phyloP scores from a whole-genome alignment of 352 stramenopile species.

The Blastocystis sp. region DNA sequence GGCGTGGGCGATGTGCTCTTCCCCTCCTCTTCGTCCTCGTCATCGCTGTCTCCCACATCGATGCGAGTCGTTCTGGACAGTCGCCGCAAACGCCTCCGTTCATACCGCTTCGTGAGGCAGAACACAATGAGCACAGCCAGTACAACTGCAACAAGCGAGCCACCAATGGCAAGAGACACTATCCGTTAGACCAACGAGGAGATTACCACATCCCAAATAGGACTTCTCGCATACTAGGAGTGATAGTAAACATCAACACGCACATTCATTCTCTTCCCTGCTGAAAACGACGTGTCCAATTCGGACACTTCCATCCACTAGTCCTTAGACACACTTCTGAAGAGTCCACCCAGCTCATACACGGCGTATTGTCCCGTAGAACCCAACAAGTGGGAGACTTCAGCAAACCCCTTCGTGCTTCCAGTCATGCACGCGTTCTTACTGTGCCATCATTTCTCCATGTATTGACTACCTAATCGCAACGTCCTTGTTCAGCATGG shows the following conservation, averaged over 20 bases:
- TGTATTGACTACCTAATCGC: not conserved
- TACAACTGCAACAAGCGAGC: no score
- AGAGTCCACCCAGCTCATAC: not conserved
- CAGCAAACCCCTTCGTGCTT: not conserved
- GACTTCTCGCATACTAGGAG: conserved; percentile 39
- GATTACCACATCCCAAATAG: not conserved
- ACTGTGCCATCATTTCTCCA: not conserved
- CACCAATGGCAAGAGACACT: no score
- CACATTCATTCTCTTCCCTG: not conserved
- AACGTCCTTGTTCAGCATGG: not conserved
- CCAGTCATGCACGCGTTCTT: not conserved
- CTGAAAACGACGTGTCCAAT: conserved; percentile 21
- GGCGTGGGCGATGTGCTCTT: no score
- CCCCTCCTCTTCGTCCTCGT: no score
- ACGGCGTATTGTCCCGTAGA: conserved; percentile 2
- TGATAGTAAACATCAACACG: not conserved
- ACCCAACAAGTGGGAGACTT: not conserved
- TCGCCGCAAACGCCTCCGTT: no score
- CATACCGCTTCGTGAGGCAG: no score
- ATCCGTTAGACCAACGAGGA: no score
- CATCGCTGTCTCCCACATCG: no score
- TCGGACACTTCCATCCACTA: conserved; percentile 7
- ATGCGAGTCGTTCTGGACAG: no score
- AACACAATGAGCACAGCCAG: no score
- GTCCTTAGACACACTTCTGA: not conserved